Conservation (phyloP, 2,329 filamentous ascomycete genomes). For the Colletotrichum destructivum region DNA sequence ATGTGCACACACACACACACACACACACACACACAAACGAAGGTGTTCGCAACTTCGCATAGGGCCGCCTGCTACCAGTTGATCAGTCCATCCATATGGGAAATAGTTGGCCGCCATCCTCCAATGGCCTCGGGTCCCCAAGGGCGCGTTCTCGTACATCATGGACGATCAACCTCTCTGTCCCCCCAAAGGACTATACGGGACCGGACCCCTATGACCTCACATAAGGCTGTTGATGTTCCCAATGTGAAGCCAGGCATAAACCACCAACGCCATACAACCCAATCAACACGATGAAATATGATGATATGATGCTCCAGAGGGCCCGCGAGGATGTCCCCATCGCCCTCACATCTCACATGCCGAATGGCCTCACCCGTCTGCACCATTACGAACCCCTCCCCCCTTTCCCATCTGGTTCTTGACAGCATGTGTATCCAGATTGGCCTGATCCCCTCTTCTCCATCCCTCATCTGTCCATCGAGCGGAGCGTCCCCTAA, state of each 20-base stretch:
- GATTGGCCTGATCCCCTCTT: constrained; percentile 12
- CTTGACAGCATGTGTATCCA: constrained; percentile 1
- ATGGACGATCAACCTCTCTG: constrained; percentile 9
- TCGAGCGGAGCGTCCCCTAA: not conserved
- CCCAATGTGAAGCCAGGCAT: not conserved
- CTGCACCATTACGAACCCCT: constrained; percentile 38
- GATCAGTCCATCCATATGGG: not conserved
- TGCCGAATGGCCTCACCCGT: constrained; percentile 11
- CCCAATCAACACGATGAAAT: not conserved
- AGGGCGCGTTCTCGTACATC: not conserved
- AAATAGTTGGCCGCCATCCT: not conserved
- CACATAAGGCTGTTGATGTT: constrained; percentile 6
- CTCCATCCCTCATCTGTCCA: constrained; percentile 2
- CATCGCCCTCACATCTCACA: constrained; percentile 33
- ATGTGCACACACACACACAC: not conserved
- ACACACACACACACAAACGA: not conserved
- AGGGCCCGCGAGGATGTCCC: not conserved
- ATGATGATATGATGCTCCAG: not conserved
- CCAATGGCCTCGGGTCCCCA: not conserved
- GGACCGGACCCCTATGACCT: constrained; percentile 38
- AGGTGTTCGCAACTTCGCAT: not conserved
- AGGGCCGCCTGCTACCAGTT: not conserved
- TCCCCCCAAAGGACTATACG: not conserved
- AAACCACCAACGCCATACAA: not conserved
- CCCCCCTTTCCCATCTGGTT: not conserved